These are phyloP conservation scores for Erythrobasidium hasegawianum DNA, from an alignment of 1,284 basidiomycete species.

Conservation along the genomic window DNA sequence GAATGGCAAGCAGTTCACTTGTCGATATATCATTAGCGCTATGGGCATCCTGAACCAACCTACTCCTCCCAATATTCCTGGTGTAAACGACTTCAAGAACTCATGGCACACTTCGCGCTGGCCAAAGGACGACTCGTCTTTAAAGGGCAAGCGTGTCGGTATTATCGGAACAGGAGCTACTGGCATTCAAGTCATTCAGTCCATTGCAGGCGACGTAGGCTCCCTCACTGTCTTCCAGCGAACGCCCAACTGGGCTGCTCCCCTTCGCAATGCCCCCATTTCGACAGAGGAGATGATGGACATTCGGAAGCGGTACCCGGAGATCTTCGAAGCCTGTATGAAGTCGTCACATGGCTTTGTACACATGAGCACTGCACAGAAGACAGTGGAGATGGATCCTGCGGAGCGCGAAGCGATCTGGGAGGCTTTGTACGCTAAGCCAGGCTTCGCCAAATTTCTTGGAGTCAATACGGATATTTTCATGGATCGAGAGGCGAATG, in stretches of 20 bases:
- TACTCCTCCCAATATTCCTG: constrained; percentile 2
- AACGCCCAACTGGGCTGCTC: constrained; percentile 43
- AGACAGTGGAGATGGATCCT: constrained; percentile 34
- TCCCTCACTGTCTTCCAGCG: constrained; percentile 42
- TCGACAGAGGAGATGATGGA: constrained; percentile 40
- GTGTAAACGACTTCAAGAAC: constrained; percentile 1
- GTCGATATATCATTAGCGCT: background rate
- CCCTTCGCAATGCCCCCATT: constrained; percentile 41
- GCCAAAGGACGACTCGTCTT: background rate
- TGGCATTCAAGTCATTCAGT: constrained; percentile 1
- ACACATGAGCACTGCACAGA: background rate
- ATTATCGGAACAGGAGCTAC: background rate
- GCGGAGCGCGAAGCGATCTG: constrained; percentile 39
- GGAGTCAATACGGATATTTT: constrained; percentile 43
- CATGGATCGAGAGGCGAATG: constrained; percentile 39
- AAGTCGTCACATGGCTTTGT: background rate
- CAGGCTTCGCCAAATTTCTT: constrained; percentile 43
- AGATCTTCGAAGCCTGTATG: background rate
- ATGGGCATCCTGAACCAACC: background rate
- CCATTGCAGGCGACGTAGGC: constrained; percentile 31
- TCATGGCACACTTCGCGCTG: background rate
- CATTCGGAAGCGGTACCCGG: constrained; percentile 42
- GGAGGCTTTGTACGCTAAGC: constrained; percentile 40
- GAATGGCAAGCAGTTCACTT: constrained; percentile 1
- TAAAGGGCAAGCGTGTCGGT: background rate